Base-by-base conservation (phyloP, 768 basidiomycete genomes). In the Trametes cingulata region DNA sequence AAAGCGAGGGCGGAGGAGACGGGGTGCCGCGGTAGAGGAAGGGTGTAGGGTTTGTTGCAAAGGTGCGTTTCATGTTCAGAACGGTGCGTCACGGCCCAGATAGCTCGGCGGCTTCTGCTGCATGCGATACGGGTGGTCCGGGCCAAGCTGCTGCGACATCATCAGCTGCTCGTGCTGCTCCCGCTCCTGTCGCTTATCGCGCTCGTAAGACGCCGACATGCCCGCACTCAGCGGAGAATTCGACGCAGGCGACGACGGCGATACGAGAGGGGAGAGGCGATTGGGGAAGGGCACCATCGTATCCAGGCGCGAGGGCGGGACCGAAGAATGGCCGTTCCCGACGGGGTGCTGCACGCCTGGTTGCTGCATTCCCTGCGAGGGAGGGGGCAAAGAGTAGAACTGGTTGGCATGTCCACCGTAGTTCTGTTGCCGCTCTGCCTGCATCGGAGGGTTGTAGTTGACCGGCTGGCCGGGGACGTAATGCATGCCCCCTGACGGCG, bases 401-500 rank as follows among this genome's bases (percentile, higher is more conserved):
- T 61, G 56, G 37, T 42, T 53, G 25, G 64, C 22, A 35, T 61
- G 61, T 10, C 54, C 46, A 25, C 41, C 63, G 50, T 60, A 64
- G 46, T 59, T 52, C 20, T 51, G 27, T 33, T 61, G 60, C 14
- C 52, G n/a, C 37, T 65, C 63, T 1, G 57, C 56, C 33, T 64
- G 64, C 45, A 60, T 70, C 19, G 65, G 67, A 61, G 73, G 60
- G 40, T 54, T 58, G 61, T 63, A 63, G 47, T 50, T 55, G 20
- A 54, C 52, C 12, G 61, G 20, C 41, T 56, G 64, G 48, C 50
- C 67, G 57, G 86, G 85, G 42, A 82, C 79, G 72, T 87, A 88
- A 60, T 75, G 82, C 71, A 83, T 75, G 46, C 76, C 74, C 17
- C 82, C 77, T 6, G 69, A 61, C 5, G 85, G 85, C 17, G 88